Percentiles rank a stretch among this genome's conserved stretches.
phyloP scores from a whole-genome alignment of 257 asterid species.

The Ligustrum vulgare region DNA sequence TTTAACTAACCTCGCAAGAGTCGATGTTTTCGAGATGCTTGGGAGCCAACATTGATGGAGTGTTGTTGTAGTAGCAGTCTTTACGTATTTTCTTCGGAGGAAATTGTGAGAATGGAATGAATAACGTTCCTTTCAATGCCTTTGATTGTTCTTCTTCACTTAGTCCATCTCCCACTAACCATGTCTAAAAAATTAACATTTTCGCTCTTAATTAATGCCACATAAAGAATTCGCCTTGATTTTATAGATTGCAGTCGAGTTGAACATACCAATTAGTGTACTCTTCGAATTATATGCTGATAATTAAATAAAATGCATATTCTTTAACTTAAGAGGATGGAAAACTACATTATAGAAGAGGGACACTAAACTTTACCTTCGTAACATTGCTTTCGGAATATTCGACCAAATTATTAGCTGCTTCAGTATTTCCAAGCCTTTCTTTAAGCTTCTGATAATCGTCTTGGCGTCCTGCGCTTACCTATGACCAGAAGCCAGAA shows the following conservation, averaged over 20 bases:
- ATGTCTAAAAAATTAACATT: conserved; percentile 16
- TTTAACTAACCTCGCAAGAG: conserved; percentile 46
- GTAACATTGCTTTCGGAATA: conserved; percentile 10
- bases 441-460: conserved; percentile 26
- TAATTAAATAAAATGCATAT: too few relatives aligned
- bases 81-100: conserved; percentile 40
- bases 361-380: conserved; percentile 15
- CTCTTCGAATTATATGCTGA: background rate
- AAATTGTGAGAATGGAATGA: conserved; percentile 41
- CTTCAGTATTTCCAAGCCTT: conserved; percentile 21
- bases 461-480: conserved; percentile 7
- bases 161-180: conserved; percentile 43
- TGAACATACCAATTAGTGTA: background rate
- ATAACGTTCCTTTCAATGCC: conserved; percentile 43
- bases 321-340: background rate
- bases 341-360: background rate
- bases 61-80: conserved; percentile 35
- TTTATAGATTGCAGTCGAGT: background rate
- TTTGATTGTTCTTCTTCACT: conserved; percentile 32
- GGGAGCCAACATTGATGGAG: conserved; percentile 47
- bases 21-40: conserved; percentile 36
- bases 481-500: conserved; percentile 11
- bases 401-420: conserved; percentile 25
- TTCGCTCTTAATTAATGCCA: background rate
- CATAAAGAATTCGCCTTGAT: background rate